Base-by-base conservation (phyloP, 208 protist species). In the Trypanosoma brucei region DNA sequence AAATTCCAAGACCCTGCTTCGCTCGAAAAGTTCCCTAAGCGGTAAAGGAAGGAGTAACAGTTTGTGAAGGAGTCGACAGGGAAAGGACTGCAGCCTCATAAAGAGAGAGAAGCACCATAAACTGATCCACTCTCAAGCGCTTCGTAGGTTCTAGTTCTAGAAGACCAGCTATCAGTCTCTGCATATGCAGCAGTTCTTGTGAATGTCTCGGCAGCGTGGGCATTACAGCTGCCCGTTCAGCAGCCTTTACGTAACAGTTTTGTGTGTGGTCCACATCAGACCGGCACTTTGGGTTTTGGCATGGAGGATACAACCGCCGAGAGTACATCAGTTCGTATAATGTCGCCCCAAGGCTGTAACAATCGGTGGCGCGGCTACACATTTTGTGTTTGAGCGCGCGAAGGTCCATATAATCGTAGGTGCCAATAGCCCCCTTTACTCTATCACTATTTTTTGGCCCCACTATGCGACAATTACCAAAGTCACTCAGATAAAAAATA, bases 401-500 rank as follows among this genome's bases (percentile, higher is more conserved):
- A 8, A 79, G 64, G 56, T 94, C 88, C 88, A 94, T 94, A 79
- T 94, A 94, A 62, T 91, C 88, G 59, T 78, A 92, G 14, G 88
- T 94, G 46, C 88, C 88, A 59, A 86, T 75, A 2, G 78, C 77
- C 39, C 83, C 83, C 1, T 56, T 55, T 1, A 94, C 83, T 22
- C 63, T 56, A 51, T 76, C 83, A n/a, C 68, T 46, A 13, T 49
- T 35, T 22, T 59, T 42, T 0, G 82, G 83, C 0, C 79, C 83
- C 36, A 94, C 79, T 35, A 94, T 60, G 33, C 76, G 81, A 67
- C 88, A 92, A 70, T 94, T 94, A 52, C 88, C 88, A 56, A 92
- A 94, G 71, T 94, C 88, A 39, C 79, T 88, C 2, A 94, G 69
- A 58, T 92, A 94, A 64, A 94, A 94, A 59, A 88, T 89, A 22